A percentile compares a stretch with the other conserved stretches of the same genome.
Conservation (phyloP, 257 asterid genomes). For the Handroanthus guayacan region DNA sequence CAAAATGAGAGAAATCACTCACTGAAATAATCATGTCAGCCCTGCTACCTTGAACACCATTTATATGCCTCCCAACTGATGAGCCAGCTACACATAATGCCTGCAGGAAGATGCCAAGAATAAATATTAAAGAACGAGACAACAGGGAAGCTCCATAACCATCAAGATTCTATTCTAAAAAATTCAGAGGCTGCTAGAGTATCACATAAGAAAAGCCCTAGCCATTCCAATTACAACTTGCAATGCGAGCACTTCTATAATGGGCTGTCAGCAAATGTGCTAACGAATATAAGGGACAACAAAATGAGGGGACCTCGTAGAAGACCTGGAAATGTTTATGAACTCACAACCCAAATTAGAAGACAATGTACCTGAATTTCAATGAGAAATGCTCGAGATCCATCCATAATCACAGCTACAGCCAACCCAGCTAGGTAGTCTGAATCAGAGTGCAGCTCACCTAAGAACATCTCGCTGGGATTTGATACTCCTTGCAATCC, state of each 20-base stretch:
- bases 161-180: constrained; percentile 3
- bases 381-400: constrained; percentile 86
- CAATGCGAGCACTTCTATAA: not conserved
- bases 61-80: constrained; percentile 65
- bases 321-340: constrained; percentile 3
- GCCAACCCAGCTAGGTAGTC: constrained; percentile 89
- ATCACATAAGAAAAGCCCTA: constrained; percentile 7
- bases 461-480: constrained; percentile 88
- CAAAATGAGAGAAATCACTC: constrained; percentile 48
- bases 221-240: not conserved
- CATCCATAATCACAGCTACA: constrained; percentile 88
- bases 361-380: constrained; percentile 74
- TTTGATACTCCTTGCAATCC: constrained; percentile 82
- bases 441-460: constrained; percentile 80
- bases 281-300: not conserved
- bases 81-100: constrained; percentile 83
- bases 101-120: constrained; percentile 44
- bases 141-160: not conserved
- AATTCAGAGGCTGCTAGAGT: not conserved
- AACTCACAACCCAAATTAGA: constrained; percentile 19
- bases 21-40: constrained; percentile 96
- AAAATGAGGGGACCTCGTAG: not conserved
- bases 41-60: constrained; percentile 85
- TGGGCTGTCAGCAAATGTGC: constrained; percentile 13
- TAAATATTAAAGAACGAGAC: constrained; percentile 1